phyloP scores from a whole-genome alignment of 352 stramenopile genomes.

The Pythium brassicae region DNA sequence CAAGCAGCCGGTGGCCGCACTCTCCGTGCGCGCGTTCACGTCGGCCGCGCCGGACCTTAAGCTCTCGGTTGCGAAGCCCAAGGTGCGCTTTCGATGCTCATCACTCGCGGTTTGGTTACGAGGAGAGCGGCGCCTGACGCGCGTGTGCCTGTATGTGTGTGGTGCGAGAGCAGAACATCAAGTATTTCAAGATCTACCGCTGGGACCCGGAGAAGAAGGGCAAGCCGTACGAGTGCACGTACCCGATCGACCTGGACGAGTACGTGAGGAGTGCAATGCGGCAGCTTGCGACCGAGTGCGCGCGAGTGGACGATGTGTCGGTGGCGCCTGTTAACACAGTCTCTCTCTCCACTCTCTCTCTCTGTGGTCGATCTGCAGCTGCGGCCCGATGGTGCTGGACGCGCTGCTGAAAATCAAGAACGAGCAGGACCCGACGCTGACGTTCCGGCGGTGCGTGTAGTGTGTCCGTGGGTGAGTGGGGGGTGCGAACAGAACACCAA shows the following conservation, averaged over 20 bases:
- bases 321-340: not conserved
- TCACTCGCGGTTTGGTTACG: not conserved
- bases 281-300: no score
- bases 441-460: slow-evolving; percentile 88
- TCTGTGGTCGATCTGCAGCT: slow-evolving; percentile 35
- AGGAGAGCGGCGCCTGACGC: not conserved
- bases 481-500: no score
- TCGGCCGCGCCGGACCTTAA: slow-evolving; percentile 67
- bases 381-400: slow-evolving; percentile 98
- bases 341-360: not conserved
- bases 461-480: no score
- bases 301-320: no score
- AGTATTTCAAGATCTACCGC: slow-evolving; percentile 99
- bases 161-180: slow-evolving; percentile 80
- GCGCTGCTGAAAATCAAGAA: slow-evolving; percentile 99
- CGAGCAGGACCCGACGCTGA: slow-evolving; percentile 98
- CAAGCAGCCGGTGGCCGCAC: slow-evolving; percentile 28
- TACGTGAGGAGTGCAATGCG: slow-evolving; percentile 41
- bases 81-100: slow-evolving; percentile 33
- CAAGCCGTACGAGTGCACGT: slow-evolving; percentile 95
- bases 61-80: slow-evolving; percentile 63
- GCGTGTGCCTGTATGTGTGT: no score
- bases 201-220: slow-evolving; percentile 96
- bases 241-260: slow-evolving; percentile 97
- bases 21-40: slow-evolving; percentile 51